phyloP scores from a whole-genome alignment of 1,284 basidiomycete species.

The Microbotryum lychnidis-dioicae region DNA sequence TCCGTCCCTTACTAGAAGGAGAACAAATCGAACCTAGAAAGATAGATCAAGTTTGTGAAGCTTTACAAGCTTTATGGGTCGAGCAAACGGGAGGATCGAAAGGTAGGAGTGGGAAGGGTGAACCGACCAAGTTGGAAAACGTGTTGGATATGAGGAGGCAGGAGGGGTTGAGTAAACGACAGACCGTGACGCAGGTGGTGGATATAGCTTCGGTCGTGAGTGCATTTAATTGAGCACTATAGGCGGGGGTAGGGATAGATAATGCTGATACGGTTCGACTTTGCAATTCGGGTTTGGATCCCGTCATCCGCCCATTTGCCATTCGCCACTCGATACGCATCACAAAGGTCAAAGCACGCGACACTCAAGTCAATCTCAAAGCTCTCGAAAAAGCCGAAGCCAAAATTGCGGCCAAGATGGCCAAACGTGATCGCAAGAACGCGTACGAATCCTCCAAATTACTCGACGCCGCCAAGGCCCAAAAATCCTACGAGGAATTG shows the following conservation, averaged over 20 bases:
- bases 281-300: too few relatives aligned
- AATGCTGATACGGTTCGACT: too few relatives aligned
- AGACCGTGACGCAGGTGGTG: constrained; percentile 37
- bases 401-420: constrained; percentile 95
- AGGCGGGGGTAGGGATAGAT: too few relatives aligned
- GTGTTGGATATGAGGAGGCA: constrained; percentile 88
- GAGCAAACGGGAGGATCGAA: constrained; percentile 46
- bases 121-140: constrained; percentile 72
- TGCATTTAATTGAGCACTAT: not conserved
- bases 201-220: constrained; percentile 33
- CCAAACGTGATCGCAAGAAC: constrained; percentile 70
- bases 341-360: constrained; percentile 49
- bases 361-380: constrained; percentile 91
- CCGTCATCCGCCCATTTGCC: too few relatives aligned
- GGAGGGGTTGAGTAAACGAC: constrained; percentile 39
- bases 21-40: constrained; percentile 50
- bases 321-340: too few relatives aligned
- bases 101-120: constrained; percentile 37
- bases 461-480: constrained; percentile 79
- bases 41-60: constrained; percentile 58
- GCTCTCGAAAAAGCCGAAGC: constrained; percentile 98
- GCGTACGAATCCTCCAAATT: constrained; percentile 89
- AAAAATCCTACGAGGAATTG: constrained; percentile 97
- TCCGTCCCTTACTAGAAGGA: constrained; percentile 39
- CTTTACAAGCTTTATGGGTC: constrained; percentile 53